These are phyloP conservation scores for Angomonas ambiguus DNA, from an alignment of 208 protist species.

Conservation along the genomic window DNA sequence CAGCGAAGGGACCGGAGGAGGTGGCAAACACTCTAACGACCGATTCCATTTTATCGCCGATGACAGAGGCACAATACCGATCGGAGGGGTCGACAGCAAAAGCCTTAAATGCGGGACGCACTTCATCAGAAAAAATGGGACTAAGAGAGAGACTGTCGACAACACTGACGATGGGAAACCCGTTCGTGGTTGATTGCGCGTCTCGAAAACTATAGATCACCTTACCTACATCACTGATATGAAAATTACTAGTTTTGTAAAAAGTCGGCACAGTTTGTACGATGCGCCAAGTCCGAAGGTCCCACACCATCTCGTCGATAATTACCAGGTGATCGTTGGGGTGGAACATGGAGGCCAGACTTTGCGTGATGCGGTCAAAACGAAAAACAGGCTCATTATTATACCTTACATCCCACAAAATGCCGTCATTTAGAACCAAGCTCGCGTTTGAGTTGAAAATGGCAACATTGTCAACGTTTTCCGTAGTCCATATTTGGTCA, in stretches of 20 bases:
- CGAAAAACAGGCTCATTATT: slow-evolving; percentile 66
- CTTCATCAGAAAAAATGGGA: slow-evolving; percentile 74
- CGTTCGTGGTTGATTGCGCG: slow-evolving; percentile 21
- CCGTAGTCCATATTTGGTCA: slow-evolving; percentile 61
- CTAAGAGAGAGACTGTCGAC: slow-evolving; percentile 79
- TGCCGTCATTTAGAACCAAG: slow-evolving; percentile 78
- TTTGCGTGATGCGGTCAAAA: slow-evolving; percentile 85
- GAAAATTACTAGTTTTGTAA: slow-evolving; percentile 71
- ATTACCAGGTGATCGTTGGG: slow-evolving; percentile 65
- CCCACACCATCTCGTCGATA: slow-evolving; percentile 86
- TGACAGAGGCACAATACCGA: slow-evolving; percentile 79
- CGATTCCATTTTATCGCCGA: slow-evolving; percentile 55
- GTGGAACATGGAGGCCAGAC: slow-evolving; percentile 76
- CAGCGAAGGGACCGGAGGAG: slow-evolving; percentile 69
- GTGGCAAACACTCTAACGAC: slow-evolving; percentile 72
- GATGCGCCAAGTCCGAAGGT: slow-evolving; percentile 72
- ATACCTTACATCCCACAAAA: slow-evolving; percentile 81
- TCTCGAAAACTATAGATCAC: slow-evolving; percentile 83
- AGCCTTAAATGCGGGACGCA: slow-evolving; percentile 56
- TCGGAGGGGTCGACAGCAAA: slow-evolving; percentile 83
- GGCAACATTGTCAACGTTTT: slow-evolving; percentile 72
- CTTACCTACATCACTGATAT: slow-evolving; percentile 33
- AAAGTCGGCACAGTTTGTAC: slow-evolving; percentile 68
- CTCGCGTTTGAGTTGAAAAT: slow-evolving; percentile 69
- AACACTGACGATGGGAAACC: slow-evolving; percentile 55